These are phyloP conservation scores for Avena sativa DNA, from an alignment of 176 grass and related monocot genomes.

Conservation along the genomic window DNA sequence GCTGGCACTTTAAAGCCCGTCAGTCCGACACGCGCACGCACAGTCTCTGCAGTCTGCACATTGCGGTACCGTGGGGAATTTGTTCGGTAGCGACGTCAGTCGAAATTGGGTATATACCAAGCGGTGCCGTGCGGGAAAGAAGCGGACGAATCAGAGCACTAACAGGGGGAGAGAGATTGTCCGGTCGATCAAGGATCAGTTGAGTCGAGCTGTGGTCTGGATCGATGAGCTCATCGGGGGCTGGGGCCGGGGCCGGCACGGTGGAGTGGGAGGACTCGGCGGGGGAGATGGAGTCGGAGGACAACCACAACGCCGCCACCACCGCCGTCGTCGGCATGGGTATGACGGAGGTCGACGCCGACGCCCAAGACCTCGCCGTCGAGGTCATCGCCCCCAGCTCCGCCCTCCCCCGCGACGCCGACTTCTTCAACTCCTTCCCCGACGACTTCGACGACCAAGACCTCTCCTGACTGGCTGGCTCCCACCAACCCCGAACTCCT, in stretches of 20 bases:
- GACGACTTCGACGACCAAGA: slow-evolving; percentile 76
- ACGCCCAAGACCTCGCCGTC: slow-evolving; percentile 42
- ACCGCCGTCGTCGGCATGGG: slow-evolving; percentile 26
- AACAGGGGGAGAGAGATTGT: background rate
- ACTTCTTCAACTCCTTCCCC: slow-evolving; percentile 74
- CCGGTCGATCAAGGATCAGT: background rate
- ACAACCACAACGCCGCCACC: slow-evolving; percentile 6
- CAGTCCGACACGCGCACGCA: too few species aligned
- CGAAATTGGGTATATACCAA: background rate
- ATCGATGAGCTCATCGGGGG: slow-evolving; percentile 15
- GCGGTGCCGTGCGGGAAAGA: background rate
- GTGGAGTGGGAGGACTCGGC: slow-evolving; percentile 44
- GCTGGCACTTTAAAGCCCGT: background rate
- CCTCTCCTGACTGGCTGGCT: slow-evolving; percentile 33
- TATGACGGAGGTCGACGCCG: slow-evolving; percentile 72
- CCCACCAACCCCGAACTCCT: background rate
- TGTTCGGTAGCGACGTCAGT: background rate
- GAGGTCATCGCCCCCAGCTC: slow-evolving; percentile 7
- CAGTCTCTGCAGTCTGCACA: background rate
- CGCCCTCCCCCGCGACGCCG: slow-evolving; percentile 47
- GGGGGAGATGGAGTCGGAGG: slow-evolving; percentile 56
- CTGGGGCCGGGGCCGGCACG: background rate
- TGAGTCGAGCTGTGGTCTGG: background rate
- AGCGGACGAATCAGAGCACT: background rate
- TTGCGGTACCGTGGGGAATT: background rate